A percentile compares a stretch with the other conserved stretches of the same genome.
Evolutionary conservation across 1,284 basidiomycete genomes (phyloP).

Genomic region (Trichosporon ovoides): DNA sequence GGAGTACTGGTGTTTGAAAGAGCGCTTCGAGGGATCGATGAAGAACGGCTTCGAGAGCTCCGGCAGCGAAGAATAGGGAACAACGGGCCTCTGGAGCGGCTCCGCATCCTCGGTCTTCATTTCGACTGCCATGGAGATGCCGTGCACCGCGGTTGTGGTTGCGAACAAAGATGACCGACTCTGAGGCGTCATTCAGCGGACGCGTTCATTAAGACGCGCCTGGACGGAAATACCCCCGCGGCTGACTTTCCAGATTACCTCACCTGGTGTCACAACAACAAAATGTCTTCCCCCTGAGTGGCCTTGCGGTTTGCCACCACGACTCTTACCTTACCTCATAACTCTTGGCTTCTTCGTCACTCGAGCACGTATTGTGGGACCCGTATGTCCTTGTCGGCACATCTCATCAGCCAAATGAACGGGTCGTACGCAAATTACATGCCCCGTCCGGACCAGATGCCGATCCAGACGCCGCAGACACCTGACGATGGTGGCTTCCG

Average conservation of each 20-base stretch:
- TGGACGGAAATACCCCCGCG: background rate
- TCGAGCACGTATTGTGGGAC: background rate
- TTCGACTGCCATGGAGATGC: constrained; percentile 13
- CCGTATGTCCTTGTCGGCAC: constrained; percentile 33
- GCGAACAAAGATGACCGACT: background rate
- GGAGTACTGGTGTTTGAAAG: constrained; percentile 76
- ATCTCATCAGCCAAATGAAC: constrained; percentile 35
- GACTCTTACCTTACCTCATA: background rate
- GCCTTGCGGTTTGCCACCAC: background rate
- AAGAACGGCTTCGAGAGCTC: constrained; percentile 46
- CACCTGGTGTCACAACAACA: constrained; percentile 7
- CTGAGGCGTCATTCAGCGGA: background rate
- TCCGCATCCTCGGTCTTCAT: constrained; percentile 10
- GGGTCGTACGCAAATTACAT: constrained; percentile 7
- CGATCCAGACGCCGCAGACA: constrained; percentile 13
- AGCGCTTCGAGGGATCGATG: constrained; percentile 38
- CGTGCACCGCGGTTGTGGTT: background rate
- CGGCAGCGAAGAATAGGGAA: constrained; percentile 37
- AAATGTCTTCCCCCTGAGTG: background rate
- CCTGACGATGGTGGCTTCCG: background rate
- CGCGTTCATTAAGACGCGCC: constrained; percentile 8
- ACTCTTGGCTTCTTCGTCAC: background rate
- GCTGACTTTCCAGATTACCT: constrained; percentile 6
- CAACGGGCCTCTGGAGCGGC: constrained; percentile 25
- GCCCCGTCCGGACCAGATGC: constrained; percentile 11